phyloP scores from a whole-genome alignment of 352 stramenopile genomes.

The Globisporangium uncinulatum region DNA sequence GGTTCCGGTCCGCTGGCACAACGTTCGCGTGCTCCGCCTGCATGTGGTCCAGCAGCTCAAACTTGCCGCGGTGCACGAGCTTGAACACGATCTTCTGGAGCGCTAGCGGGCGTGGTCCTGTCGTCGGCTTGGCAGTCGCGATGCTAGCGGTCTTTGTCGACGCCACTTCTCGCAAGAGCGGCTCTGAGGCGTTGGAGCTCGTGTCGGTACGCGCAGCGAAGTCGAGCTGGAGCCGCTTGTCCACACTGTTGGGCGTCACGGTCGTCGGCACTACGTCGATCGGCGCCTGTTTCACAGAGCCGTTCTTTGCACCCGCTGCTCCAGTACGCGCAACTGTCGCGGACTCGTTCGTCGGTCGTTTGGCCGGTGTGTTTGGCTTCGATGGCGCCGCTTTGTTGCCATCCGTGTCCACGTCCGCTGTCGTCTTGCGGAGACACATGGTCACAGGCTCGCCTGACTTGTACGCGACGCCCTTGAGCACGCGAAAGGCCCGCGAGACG shows the following conservation, averaged over 20 bases:
- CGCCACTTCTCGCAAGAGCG: constrained; percentile 17
- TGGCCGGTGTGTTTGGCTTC: background rate
- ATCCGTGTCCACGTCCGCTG: constrained; percentile 5
- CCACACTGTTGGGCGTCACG: background rate
- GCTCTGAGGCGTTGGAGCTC: background rate
- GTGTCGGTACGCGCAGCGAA: background rate
- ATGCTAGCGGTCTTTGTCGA: constrained; percentile 1
- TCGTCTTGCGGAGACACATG: constrained; percentile 51
- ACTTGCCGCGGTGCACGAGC: constrained; percentile 60
- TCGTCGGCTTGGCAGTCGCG: background rate
- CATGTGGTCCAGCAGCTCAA: constrained; percentile 74
- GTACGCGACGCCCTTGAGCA: constrained; percentile 85
- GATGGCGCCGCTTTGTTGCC: background rate
- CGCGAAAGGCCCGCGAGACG: constrained; percentile 54
- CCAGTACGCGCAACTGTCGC: too few species aligned
- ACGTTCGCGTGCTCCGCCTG: constrained; percentile 37
- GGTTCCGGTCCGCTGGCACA: constrained; percentile 24
- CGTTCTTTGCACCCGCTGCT: background rate
- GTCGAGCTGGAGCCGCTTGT: constrained; percentile 2
- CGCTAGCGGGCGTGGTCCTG: background rate
- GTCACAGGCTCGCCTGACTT: constrained; percentile 76
- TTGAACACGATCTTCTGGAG: constrained; percentile 50
- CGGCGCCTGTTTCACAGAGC: constrained; percentile 3
- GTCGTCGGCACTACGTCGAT: constrained; percentile 12
- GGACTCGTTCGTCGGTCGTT: background rate